Conservation (phyloP, 2,329 filamentous ascomycete species). For the Paracamarosporium sp. region DNA sequence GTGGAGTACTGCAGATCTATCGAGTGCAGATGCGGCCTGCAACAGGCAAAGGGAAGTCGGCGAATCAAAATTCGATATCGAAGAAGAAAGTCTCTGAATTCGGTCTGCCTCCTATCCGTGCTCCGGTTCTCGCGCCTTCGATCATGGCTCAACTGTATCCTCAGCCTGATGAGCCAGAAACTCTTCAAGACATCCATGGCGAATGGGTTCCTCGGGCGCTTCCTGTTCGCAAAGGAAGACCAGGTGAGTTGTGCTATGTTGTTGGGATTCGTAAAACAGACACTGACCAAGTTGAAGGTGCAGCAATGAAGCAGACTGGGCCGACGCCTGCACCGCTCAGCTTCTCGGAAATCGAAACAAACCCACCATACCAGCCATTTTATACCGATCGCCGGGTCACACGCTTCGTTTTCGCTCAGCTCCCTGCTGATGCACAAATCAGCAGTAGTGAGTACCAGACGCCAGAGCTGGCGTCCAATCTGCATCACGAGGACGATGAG, state of each 20-base stretch:
- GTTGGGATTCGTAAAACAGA: not conserved
- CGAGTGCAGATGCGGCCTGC: conserved; percentile 61
- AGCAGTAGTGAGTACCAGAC: conserved; percentile 33
- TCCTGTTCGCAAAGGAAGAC: conserved; percentile 28
- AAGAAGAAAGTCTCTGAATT: conserved; percentile 71
- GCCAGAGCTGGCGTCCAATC: conserved; percentile 31
- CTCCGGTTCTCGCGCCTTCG: conserved; percentile 53
- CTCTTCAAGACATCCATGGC: conserved; percentile 33
- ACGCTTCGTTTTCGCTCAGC: conserved; percentile 70
- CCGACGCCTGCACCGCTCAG: conserved; percentile 55
- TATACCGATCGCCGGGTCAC: conserved; percentile 86
- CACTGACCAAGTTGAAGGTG: not conserved
- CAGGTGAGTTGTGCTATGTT: not conserved
- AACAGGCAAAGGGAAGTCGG: conserved; percentile 41
- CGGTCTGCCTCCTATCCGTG: conserved; percentile 68
- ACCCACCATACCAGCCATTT: conserved; percentile 93
- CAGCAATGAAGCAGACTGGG: conserved; percentile 12
- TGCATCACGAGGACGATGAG: conserved; percentile 43
- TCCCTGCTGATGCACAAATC: conserved; percentile 21
- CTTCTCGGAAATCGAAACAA: conserved; percentile 93
- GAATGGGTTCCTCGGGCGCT: conserved; percentile 44
- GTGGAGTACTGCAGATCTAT: conserved; percentile 71
- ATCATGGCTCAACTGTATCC: conserved; percentile 38
- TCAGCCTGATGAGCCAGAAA: conserved; percentile 32
- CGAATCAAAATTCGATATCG: conserved; percentile 54